Evolutionary conservation across 1,284 basidiomycete species (phyloP).

Genomic region (Malassezia sympodialis): DNA sequence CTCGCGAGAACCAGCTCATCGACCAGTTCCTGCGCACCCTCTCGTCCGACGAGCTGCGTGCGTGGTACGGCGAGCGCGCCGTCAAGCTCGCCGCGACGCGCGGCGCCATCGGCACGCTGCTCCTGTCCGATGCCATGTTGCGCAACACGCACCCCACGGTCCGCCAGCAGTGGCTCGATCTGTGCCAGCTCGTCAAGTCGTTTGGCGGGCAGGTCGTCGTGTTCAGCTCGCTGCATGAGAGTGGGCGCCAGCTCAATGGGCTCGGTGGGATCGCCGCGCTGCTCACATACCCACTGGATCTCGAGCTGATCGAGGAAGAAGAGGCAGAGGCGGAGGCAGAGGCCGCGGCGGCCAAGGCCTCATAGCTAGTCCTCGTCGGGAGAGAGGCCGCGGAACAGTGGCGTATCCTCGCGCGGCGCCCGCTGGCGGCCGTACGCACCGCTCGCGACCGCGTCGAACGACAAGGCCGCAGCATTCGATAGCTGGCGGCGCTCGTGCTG

Average conservation of each 20-base stretch:
- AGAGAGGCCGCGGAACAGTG: slow-evolving; percentile 11
- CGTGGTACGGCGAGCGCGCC: slow-evolving; percentile 96
- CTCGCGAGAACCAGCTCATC: slow-evolving; percentile 64
- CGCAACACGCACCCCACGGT: slow-evolving; percentile 50
- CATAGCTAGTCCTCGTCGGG: background rate
- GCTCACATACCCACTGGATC: slow-evolving; percentile 85
- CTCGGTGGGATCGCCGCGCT: slow-evolving; percentile 91
- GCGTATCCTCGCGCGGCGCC: background rate
- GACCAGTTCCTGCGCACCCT: slow-evolving; percentile 65
- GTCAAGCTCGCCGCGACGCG: slow-evolving; percentile 81
- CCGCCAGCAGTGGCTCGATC: slow-evolving; percentile 62
- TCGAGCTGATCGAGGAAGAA: slow-evolving; percentile 57
- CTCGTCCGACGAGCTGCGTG: slow-evolving; percentile 80
- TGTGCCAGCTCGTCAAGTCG: slow-evolving; percentile 78
- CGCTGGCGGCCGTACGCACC: background rate
- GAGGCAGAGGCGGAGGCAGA: slow-evolving; percentile 52
- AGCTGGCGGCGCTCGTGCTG: slow-evolving; percentile 6
- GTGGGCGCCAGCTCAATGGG: slow-evolving; percentile 75
- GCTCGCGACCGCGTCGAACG: background rate
- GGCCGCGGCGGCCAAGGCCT: background rate
- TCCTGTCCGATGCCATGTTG: slow-evolving; percentile 92
- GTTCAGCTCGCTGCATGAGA: slow-evolving; percentile 98
- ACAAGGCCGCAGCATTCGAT: background rate
- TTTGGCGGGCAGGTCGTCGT: slow-evolving; percentile 88
- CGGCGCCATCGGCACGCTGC: slow-evolving; percentile 82